phyloP scores from a whole-genome alignment of 164 flowering plant genomes.

The Piper betle region DNA sequence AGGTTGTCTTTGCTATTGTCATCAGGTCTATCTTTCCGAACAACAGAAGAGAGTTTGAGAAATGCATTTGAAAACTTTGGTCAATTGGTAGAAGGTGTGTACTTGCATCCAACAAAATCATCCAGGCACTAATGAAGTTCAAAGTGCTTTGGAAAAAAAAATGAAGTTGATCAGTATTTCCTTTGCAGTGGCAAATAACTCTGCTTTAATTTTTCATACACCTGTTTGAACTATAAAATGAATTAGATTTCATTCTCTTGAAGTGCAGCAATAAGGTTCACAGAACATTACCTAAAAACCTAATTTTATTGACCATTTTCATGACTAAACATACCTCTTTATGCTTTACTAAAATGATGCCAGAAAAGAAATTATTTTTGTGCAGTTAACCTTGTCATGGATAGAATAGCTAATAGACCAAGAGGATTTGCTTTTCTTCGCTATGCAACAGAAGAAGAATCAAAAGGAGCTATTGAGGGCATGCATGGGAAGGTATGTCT shows the following conservation, averaged over 20 bases:
- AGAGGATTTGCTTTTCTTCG: slow-evolving; percentile 90
- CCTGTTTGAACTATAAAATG: background rate
- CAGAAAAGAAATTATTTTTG: background rate
- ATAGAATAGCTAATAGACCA: slow-evolving; percentile 80
- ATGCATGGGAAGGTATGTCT: slow-evolving; percentile 90
- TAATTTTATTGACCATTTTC: background rate
- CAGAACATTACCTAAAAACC: background rate
- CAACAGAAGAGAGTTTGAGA: slow-evolving; percentile 68
- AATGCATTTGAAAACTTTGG: slow-evolving; percentile 74
- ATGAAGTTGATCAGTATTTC: background rate
- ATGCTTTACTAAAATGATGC: background rate
- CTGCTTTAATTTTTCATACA: background rate
- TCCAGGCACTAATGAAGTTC: no score
- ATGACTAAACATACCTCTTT: background rate
- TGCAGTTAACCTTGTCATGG: slow-evolving; percentile 87
- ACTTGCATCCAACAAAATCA: background rate
- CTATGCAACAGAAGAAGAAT: slow-evolving; percentile 74
- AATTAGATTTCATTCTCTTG: background rate
- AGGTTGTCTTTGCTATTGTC: background rate
- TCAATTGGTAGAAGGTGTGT: slow-evolving; percentile 59
- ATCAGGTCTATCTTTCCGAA: slow-evolving; percentile 85
- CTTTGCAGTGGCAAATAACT: background rate
- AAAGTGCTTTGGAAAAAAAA: background rate
- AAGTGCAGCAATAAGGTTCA: no score
- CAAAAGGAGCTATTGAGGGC: slow-evolving; percentile 74